Evolutionary conservation across 352 stramenopile species (phyloP), one percentile per base, ranked within the genome.

Genomic region (Ophiocytium majus): DNA sequence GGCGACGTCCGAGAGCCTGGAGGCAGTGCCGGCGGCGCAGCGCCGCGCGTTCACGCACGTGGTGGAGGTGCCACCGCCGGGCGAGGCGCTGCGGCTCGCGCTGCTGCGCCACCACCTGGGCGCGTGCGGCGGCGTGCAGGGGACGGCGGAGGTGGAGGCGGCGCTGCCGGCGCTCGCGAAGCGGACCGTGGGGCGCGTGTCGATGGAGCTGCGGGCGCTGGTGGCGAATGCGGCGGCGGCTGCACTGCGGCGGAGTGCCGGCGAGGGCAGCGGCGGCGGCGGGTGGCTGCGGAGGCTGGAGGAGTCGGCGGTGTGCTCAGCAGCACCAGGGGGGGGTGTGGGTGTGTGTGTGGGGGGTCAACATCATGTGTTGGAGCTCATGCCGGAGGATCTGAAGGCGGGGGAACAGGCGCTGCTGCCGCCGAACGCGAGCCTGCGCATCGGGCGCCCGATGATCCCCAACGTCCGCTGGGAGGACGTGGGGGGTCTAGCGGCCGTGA

Each of bases 391-490:
- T 66, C 64, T 86, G 35, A 71, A 84, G 35, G 79, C 76, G 19
- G 83, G 83, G 76, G 83, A 86, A n/a, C 76, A 75, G 63, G 28
- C n/a, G 78, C 74, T 86, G 31, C 83, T 80, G 32, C 76, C 83
- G 37, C 83, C 83, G 36, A 84, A 64, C 32, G 63, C 35, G 31
- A 81, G 43, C 76, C 82, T 86, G 79, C 79, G 82, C 43, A 86
- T 86, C 64, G 80, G 83, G 5, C 71, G 80, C 35, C 78, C 78
- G 79, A 80, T 81, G 28, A 86, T 86, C 10, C 83, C 83, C 35
- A 80, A 86, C 64, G 83, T 86, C n/a, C 9, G 79, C n/a, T 95
- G 93, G 91, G 87, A 93, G 37, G 92, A 94, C 83, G 90, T 96
- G 37, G 93, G 92, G 10, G 93, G 93, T 34, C 88, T 96, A 14